Conservation (phyloP, 2,329 filamentous ascomycete genomes). For the Xylariaceae sp. region DNA sequence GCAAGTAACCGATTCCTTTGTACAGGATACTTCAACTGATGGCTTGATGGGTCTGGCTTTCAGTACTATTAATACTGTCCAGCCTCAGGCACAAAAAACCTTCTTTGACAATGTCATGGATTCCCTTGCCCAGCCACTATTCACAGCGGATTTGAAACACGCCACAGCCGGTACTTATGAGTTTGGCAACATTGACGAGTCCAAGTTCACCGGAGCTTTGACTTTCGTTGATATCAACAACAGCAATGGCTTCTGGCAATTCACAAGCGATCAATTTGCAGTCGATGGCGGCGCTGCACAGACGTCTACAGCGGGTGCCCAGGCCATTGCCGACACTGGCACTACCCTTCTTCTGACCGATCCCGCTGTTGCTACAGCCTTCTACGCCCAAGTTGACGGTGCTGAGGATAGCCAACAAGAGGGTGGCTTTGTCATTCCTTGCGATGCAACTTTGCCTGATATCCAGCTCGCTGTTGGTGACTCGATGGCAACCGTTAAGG, state of each 20-base stretch:
- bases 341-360: slow-evolving; percentile 64
- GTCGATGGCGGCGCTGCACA: slow-evolving; percentile 33
- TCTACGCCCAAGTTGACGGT: slow-evolving; percentile 47
- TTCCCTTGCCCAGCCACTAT: slow-evolving; percentile 31
- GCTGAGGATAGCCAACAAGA: slow-evolving; percentile 38
- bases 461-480: slow-evolving; percentile 56
- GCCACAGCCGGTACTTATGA: slow-evolving; percentile 37
- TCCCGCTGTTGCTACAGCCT: slow-evolving; percentile 46
- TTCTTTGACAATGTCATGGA: slow-evolving; percentile 35
- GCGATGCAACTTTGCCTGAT: slow-evolving; percentile 45
- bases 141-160: slow-evolving; percentile 34
- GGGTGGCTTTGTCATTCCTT: slow-evolving; percentile 49
- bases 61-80: slow-evolving; percentile 32
- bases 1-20: slow-evolving; percentile 31
- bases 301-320: slow-evolving; percentile 35
- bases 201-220: slow-evolving; percentile 34
- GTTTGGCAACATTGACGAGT: slow-evolving; percentile 36
- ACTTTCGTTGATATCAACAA: slow-evolving; percentile 33
- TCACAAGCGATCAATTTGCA: slow-evolving; percentile 33
- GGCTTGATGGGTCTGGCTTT: slow-evolving; percentile 36
- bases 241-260: slow-evolving; percentile 38
- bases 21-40: slow-evolving; percentile 30
- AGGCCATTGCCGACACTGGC: slow-evolving; percentile 57
- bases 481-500: slow-evolving; percentile 54
- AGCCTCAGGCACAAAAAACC: slow-evolving; percentile 30